Conservation (phyloP, 164 flowering plant species). For the Stephania japonica region DNA sequence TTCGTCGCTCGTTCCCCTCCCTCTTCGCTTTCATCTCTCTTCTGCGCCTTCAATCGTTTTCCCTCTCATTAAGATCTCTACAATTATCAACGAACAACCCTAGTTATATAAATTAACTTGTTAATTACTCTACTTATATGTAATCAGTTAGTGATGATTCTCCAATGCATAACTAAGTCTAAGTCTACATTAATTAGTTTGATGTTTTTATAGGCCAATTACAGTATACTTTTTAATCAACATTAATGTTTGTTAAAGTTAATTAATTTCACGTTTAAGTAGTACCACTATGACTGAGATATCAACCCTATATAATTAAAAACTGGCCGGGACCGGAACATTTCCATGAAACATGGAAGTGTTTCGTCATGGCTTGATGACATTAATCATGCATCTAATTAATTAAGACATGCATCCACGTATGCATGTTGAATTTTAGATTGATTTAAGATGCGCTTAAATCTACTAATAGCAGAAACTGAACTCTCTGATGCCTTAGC, state of each 20-base stretch:
- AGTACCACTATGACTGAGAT: neutral
- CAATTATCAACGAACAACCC: too few species aligned
- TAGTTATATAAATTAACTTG: neutral
- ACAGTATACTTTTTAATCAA: neutral
- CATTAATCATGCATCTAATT: neutral
- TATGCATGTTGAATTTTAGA: too few species aligned
- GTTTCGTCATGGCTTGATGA: neutral
- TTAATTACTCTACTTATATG: too few species aligned
- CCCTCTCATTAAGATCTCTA: too few species aligned
- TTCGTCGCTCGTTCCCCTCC: too few species aligned
- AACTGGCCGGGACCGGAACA: conserved; percentile 8
- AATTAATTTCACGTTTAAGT: neutral
- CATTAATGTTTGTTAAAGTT: neutral
- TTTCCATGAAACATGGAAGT: conserved; percentile 19
- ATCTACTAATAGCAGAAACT: too few species aligned
- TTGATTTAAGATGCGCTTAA: too few species aligned
- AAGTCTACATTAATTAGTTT: too few species aligned
- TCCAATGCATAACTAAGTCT: neutral
- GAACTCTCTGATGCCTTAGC: too few species aligned
- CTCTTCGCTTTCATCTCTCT: too few species aligned
- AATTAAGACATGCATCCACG: too few species aligned
- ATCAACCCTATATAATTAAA: neutral
- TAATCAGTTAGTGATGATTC: neutral
- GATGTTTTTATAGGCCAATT: neutral
- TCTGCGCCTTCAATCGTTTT: too few species aligned